Evolutionary conservation across 108 stramenopile genomes (phyloP).

Genomic region (Chaetoceros tenuissimus): DNA sequence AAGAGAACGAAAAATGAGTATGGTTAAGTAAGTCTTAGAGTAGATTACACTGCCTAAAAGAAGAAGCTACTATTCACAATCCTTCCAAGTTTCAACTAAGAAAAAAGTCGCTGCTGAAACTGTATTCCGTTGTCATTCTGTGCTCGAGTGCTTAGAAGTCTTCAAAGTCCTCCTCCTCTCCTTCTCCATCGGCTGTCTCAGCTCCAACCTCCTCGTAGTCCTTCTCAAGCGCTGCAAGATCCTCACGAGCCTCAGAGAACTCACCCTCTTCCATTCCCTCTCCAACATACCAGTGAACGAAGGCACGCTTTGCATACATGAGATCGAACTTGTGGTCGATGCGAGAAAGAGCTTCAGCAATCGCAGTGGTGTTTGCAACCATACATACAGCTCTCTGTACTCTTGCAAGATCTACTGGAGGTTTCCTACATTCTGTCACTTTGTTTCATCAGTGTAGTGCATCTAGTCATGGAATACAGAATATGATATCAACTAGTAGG

Average conservation of each 20-base stretch:
- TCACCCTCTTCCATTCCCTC: conserved; percentile 83
- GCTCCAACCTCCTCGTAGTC: conserved; percentile 91
- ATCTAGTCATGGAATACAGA: too few relatives aligned
- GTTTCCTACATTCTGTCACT: too few relatives aligned
- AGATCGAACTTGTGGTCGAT: conserved; percentile 79
- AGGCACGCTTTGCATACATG: conserved; percentile 86
- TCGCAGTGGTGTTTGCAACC: conserved; percentile 71
- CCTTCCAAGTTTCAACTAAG: too few relatives aligned
- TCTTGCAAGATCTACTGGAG: conserved; percentile 86
- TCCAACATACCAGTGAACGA: conserved; percentile 79
- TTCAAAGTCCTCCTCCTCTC: conserved; percentile 27
- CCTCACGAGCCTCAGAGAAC: conserved; percentile 79
- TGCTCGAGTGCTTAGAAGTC: conserved; percentile 12
- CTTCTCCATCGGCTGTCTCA: conserved; percentile 74
- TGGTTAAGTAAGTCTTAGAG: too few relatives aligned
- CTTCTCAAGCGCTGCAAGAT: conserved; percentile 72
- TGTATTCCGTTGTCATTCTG: too few relatives aligned
- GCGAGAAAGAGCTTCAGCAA: conserved; percentile 74
- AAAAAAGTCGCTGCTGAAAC: too few relatives aligned
- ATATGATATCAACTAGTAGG: too few relatives aligned
- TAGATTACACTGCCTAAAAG: too few relatives aligned
- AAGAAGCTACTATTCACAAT: too few relatives aligned
- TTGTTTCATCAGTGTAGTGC: too few relatives aligned
- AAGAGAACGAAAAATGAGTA: too few relatives aligned
- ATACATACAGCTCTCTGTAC: conserved; percentile 57